A percentile compares a stretch with the other conserved stretches of the same genome.
Conservation (phyloP, 306 rosid genomes). For the Quercus dentata region DNA sequence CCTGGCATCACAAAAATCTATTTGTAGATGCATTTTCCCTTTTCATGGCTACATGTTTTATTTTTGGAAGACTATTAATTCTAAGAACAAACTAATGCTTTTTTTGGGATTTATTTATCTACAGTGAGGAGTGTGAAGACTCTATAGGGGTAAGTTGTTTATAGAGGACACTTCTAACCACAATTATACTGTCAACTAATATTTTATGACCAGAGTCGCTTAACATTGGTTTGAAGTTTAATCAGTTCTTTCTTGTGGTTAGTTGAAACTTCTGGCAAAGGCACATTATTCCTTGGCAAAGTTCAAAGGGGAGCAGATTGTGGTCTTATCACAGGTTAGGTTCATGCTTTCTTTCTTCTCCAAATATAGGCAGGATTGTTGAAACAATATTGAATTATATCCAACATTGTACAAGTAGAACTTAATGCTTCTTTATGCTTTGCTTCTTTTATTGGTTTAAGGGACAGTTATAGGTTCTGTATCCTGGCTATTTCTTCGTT, state of each 20-base stretch:
- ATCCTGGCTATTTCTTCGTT: neutral
- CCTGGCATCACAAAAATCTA: neutral
- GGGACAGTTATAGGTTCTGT: neutral
- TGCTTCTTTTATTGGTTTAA: neutral
- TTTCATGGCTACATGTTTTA: neutral
- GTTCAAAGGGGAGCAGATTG: constrained; percentile 92
- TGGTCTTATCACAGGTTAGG: constrained; percentile 86
- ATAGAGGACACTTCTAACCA: neutral
- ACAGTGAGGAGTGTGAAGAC: constrained; percentile 95
- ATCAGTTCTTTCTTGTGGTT: constrained; percentile 21
- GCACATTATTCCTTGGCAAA: constrained; percentile 86
- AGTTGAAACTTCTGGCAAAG: constrained; percentile 82
- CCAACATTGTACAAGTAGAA: no score
- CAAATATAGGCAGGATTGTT: constrained; percentile 15
- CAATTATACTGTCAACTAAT: constrained; percentile 9
- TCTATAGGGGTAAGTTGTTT: constrained; percentile 70
- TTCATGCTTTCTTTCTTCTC: constrained; percentile 23
- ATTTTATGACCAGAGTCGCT: neutral
- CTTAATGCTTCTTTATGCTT: neutral
- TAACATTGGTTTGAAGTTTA: constrained; percentile 7
- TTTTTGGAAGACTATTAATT: neutral
- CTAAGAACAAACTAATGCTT: neutral
- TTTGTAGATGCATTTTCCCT: neutral
- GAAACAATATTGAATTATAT: neutral
- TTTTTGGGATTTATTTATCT: constrained; percentile 6